phyloP scores from a whole-genome alignment of 2,329 filamentous ascomycete species.

The Alternaria solani region DNA sequence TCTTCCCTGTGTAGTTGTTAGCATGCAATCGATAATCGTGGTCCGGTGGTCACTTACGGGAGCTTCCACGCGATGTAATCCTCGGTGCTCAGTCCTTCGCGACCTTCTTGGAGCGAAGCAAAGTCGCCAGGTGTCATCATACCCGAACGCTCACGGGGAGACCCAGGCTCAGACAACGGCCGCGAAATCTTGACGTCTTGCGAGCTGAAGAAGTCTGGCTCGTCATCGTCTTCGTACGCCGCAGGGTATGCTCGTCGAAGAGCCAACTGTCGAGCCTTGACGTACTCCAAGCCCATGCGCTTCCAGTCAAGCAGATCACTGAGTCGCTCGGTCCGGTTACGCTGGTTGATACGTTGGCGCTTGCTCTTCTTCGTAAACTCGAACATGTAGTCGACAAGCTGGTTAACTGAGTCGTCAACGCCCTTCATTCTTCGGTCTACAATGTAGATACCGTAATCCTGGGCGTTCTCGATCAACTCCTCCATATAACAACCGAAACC shows the following conservation, averaged over 20 bases:
- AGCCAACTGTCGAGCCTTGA: constrained; percentile 94
- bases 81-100: constrained; percentile 91
- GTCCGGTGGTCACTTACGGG: constrained; percentile 72
- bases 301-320: constrained; percentile 98
- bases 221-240: constrained; percentile 79
- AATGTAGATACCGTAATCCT: constrained; percentile 98
- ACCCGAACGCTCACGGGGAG: constrained; percentile 85
- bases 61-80: constrained; percentile 99
- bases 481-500: constrained; percentile 99
- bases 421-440: constrained; percentile 95
- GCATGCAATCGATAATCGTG: constrained; percentile 12
- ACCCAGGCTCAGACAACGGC: constrained; percentile 92
- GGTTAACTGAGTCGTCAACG: constrained; percentile 96
- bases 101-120: constrained; percentile 92
- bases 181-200: constrained; percentile 95
- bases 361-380: constrained; percentile 94
- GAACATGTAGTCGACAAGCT: constrained; percentile 90
- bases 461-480: constrained; percentile 96
- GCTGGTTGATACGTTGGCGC: constrained; percentile 96
- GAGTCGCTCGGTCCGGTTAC: constrained; percentile 93
- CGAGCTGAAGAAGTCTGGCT: constrained; percentile 89
- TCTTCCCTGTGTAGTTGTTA: constrained; percentile 66
- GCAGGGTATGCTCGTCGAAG: constrained; percentile 88
- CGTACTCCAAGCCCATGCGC: constrained; percentile 98
- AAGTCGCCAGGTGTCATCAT: constrained; percentile 99